Evolutionary conservation across 2,329 filamentous ascomycete genomes (phyloP), one percentile per base, ranked within the genome.

Genomic region (Juglanconis oblonga): DNA sequence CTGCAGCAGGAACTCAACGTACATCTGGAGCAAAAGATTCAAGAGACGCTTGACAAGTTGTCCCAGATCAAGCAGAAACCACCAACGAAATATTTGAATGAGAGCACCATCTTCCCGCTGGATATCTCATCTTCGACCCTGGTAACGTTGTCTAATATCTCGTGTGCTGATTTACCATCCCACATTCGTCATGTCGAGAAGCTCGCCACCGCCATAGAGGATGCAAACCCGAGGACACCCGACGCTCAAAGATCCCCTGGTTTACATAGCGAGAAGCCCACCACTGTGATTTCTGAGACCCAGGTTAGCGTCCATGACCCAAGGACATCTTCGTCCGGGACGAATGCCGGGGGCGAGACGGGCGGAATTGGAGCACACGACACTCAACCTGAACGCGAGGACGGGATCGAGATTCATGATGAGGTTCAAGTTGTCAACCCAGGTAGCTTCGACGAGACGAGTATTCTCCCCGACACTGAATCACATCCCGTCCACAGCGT

Each of bases 71-170:
- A 29, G n/a, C 42, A 8, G 10, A 53, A 31, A n/a, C 52, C 52
- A 3, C 9, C 17, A 9, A 17, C 8, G 5, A 17, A n/a, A 5
- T 32, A 38, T 6, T n/a, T 29, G 3, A 56, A 62, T 1, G 53
- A 62, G 48, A 62, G 60, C 40, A 50, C 24, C 33, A 40, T 62
- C 35, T 62, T 24, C 9, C 40, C 57, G 3, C 29, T 62, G 17
- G 38, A 35, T 7, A 3, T 62, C 14, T 57, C 60, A 8, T 14
- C 49, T n/a, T 50, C 60, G 32, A 48, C 44, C 31, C 4, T 51
- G 3, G 31, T 14, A 4, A 33, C 29, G 7, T 8, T 35, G 17
- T 47, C 52, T 5, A 33, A 45, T 50, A 8, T 35, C 4, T 49
- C 55, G 8, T 24, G 35, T 13, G 8, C 17, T 33, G 31, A 35